Conservation (phyloP, 2,329 filamentous ascomycete species). For the Exophiala calicioides region DNA sequence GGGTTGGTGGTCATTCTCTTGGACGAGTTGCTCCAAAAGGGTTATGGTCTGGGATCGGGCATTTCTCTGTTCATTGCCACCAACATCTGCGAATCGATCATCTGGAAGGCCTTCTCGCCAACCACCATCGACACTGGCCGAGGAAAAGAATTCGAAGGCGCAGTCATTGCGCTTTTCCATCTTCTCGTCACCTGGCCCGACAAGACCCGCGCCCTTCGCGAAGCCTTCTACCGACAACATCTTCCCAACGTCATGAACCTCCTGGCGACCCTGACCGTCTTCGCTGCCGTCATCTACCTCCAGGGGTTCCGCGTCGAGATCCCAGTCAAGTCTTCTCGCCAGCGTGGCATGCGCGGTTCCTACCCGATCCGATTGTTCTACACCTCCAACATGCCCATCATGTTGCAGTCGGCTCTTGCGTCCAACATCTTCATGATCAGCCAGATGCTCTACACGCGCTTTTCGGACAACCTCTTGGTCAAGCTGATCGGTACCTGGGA, state of each 20-base stretch:
- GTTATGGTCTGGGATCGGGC: conserved; percentile 95
- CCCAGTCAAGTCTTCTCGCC: conserved; percentile 97
- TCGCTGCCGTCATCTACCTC: conserved; percentile 97
- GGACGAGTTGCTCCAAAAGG: conserved; percentile 98
- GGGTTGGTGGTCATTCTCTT: conserved; percentile 98
- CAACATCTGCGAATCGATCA: conserved; percentile 99
- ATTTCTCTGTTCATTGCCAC: conserved; percentile 99
- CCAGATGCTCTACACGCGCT: conserved; percentile 99
- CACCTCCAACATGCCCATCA: conserved; percentile 99
- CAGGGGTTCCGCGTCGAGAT: conserved; percentile 99
- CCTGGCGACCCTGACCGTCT: conserved; percentile 86
- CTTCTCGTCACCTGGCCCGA: conserved; percentile 97
- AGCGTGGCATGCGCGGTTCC: conserved; percentile 96
- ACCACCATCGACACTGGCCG: conserved; percentile 99
- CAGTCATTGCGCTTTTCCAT: conserved; percentile 96
- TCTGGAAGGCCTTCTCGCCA: conserved; percentile 99
- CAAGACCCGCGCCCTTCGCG: conserved; percentile 97
- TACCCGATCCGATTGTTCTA: conserved; percentile 99
- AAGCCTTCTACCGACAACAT: conserved; percentile 99
- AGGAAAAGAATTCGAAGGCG: conserved; percentile 98
- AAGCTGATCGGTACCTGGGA: conserved; percentile 98
- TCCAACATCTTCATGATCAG: conserved; percentile 99
- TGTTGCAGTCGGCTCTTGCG: conserved; percentile 97
- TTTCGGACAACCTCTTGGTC: conserved; percentile 98
- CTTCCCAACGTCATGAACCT: conserved; percentile 99